Percentiles rank a stretch among this genome's conserved stretches.
Conservation (phyloP, 83 land plant species). For the Diphasiastrum complanatum region DNA sequence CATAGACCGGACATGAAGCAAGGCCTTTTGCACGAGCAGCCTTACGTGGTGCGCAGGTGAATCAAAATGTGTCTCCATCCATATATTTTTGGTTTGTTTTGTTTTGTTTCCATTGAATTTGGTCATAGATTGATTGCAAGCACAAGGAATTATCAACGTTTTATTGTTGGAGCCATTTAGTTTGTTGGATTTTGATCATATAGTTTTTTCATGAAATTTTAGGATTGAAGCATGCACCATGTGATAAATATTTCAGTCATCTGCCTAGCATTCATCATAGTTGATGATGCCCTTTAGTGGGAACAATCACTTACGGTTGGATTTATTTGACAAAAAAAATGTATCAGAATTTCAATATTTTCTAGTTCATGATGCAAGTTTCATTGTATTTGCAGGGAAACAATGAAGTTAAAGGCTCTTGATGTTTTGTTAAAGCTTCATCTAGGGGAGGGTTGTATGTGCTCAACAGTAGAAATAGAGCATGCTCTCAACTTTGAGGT, state of each 20-base stretch:
- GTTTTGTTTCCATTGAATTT: neutral
- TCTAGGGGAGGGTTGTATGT: slow-evolving; percentile 54
- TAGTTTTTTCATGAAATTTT: no score
- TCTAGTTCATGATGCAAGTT: neutral
- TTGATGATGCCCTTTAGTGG: no score
- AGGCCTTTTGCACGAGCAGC: slow-evolving; percentile 42
- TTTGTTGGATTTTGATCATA: no score
- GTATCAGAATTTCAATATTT: neutral
- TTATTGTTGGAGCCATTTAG: no score
- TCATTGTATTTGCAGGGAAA: slow-evolving; percentile 32
- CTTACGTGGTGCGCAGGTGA: slow-evolving; percentile 62
- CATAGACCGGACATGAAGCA: slow-evolving; percentile 48
- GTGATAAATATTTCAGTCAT: no score
- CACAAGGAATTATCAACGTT: no score
- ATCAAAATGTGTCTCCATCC: neutral
- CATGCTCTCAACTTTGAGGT: slow-evolving; percentile 54
- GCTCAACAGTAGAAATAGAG: slow-evolving; percentile 33
- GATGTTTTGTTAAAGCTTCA: slow-evolving; percentile 44
- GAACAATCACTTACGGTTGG: neutral
- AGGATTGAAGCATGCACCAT: no score
- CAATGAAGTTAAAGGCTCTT: slow-evolving; percentile 33
- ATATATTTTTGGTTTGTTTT: neutral
- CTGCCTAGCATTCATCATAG: no score
- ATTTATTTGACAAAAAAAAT: neutral
- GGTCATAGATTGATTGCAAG: no score